Conservation (phyloP, 2,329 filamentous ascomycete species). For the Chaetomium sp. region DNA sequence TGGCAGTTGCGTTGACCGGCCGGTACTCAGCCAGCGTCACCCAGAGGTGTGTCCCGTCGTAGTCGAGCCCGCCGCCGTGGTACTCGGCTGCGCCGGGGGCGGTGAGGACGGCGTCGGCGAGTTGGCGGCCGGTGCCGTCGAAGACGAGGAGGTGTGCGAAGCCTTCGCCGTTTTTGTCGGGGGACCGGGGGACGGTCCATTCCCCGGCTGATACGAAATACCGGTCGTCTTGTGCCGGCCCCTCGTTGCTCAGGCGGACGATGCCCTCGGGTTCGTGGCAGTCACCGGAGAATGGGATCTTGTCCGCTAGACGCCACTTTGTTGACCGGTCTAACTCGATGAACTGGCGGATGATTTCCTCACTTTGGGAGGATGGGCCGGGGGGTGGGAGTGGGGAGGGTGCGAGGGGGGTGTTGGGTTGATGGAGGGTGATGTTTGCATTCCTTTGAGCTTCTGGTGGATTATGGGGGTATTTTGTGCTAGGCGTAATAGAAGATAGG, state of each 20-base stretch:
- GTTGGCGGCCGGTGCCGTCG: slow-evolving; percentile 33
- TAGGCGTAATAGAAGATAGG: too few relatives aligned
- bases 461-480: too few relatives aligned
- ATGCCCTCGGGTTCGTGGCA: slow-evolving; percentile 45
- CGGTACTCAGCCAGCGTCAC: slow-evolving; percentile 41
- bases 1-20: slow-evolving; percentile 38
- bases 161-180: slow-evolving; percentile 33
- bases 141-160: slow-evolving; percentile 42
- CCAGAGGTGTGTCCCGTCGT: slow-evolving; percentile 42
- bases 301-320: slow-evolving; percentile 36
- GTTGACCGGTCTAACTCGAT: slow-evolving; percentile 34
- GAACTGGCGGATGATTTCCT: slow-evolving; percentile 33
- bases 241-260: slow-evolving; percentile 31
- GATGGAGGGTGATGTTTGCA: slow-evolving; percentile 31
- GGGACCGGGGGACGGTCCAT: slow-evolving; percentile 34
- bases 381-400: slow-evolving; percentile 31
- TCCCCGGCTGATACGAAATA: slow-evolving; percentile 41
- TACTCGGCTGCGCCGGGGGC: slow-evolving; percentile 34
- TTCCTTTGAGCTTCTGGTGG: neutral
- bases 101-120: slow-evolving; percentile 41
- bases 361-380: slow-evolving; percentile 30
- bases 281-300: slow-evolving; percentile 38
- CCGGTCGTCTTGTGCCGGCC: slow-evolving; percentile 26
- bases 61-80: slow-evolving; percentile 44
- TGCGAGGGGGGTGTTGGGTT: slow-evolving; percentile 27